These are phyloP conservation scores for Pseudognaphalium luteoalbum DNA, from an alignment of 129 eudicot genomes.

Conservation along the genomic window DNA sequence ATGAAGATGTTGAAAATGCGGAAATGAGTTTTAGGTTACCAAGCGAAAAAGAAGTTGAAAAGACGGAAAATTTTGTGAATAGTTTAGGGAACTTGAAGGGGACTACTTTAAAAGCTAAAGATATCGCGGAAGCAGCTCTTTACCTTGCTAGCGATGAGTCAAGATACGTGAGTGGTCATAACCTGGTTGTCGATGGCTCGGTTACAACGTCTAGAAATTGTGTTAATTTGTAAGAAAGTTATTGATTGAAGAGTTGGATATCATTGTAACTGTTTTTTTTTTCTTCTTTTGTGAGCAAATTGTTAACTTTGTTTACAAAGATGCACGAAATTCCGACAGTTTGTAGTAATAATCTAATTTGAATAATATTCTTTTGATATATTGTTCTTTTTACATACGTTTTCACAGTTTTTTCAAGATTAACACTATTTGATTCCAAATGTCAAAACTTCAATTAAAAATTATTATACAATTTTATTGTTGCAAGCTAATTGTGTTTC, in stretches of 20 bases:
- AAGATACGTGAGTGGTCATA: constrained; percentile 74
- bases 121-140: constrained; percentile 80
- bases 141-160: constrained; percentile 81
- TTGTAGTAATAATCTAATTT: not conserved
- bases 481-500: no score
- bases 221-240: constrained; percentile 50
- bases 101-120: constrained; percentile 49
- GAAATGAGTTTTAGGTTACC: constrained; percentile 28
- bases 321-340: not conserved
- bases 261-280: not conserved
- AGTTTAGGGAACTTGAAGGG: constrained; percentile 60
- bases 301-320: not conserved
- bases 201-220: constrained; percentile 59
- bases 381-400: not conserved
- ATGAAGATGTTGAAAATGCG: constrained; percentile 30
- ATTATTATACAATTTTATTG: no score
- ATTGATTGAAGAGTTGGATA: not conserved
- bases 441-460: no score
- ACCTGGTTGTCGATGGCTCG: constrained; percentile 78
- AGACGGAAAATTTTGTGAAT: constrained; percentile 56
- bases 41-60: constrained; percentile 45
- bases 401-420: not conserved
- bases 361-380: not conserved
- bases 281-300: not conserved
- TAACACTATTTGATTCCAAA: no score